These are phyloP conservation scores for Cutaneotrichosporon sp. DNA, from an alignment of 1,284 basidiomycete genomes.

Conservation along the genomic window DNA sequence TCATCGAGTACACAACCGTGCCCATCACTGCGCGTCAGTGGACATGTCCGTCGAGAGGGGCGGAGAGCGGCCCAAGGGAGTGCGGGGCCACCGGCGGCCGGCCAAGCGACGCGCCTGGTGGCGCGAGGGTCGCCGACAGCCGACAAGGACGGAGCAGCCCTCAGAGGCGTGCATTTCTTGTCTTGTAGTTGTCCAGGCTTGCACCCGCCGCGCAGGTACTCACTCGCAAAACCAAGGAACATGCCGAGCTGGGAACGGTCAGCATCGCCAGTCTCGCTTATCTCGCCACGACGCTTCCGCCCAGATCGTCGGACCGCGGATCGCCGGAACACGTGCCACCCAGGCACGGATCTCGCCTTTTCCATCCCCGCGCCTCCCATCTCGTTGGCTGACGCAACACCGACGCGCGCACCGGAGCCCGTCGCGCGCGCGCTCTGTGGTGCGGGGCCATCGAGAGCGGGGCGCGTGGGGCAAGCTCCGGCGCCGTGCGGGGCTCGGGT, in stretches of 20 bases:
- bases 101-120: not conserved
- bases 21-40: slow-evolving; percentile 39
- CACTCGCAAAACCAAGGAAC: slow-evolving; percentile 22
- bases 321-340: too few species aligned
- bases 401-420: not conserved
- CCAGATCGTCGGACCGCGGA: too few species aligned
- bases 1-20: slow-evolving; percentile 51
- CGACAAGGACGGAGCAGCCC: too few species aligned
- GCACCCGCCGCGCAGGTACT: not conserved
- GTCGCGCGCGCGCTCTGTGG: too few species aligned
- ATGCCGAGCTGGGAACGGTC: slow-evolving; percentile 13
- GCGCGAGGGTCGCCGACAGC: too few species aligned
- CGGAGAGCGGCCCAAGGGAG: not conserved
- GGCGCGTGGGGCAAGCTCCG: not conserved
- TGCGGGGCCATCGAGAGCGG: not conserved
- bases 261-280: slow-evolving; percentile 3
- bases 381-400: not conserved
- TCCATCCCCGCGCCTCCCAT: not conserved
- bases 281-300: not conserved
- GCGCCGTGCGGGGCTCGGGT: not conserved
- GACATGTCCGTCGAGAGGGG: not conserved
- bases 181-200: too few species aligned
- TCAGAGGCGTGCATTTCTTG: too few species aligned
- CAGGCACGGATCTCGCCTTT: not conserved
- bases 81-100: not conserved